Percentiles rank a stretch among this genome's conserved stretches.
Evolutionary conservation across 2,329 filamentous ascomycete species (phyloP).

Genomic region (Sporothrix brunneoviolacea): DNA sequence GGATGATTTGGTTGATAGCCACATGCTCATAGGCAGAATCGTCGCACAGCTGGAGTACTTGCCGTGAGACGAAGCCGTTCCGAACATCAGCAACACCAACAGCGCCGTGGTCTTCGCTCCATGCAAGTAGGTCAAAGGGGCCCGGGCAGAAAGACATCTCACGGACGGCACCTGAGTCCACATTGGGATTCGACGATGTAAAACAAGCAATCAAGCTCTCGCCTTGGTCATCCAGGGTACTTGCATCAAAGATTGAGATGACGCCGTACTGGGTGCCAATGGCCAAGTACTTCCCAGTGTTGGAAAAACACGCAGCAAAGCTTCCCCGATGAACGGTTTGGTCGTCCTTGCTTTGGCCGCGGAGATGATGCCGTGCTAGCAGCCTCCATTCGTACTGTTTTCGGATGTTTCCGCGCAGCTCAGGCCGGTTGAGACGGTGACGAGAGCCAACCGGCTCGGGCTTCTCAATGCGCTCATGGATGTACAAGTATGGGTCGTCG

Average conservation of each 20-base stretch:
- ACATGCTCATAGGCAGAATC: conserved; percentile 50
- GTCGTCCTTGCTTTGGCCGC: conserved; percentile 51
- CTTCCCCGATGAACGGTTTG: conserved; percentile 55
- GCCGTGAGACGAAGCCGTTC: conserved; percentile 58
- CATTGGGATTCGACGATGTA: conserved; percentile 65
- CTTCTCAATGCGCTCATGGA: conserved; percentile 56
- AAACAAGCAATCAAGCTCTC: conserved; percentile 69
- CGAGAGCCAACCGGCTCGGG: conserved; percentile 18
- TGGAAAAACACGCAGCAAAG: conserved; percentile 72
- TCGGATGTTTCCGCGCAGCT: conserved; percentile 14
- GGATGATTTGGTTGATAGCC: conserved; percentile 34
- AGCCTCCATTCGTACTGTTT: conserved; percentile 41
- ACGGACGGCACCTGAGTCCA: conserved; percentile 70
- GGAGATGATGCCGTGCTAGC: conserved; percentile 47
- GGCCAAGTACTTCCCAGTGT: conserved; percentile 63
- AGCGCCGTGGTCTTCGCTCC: conserved; percentile 81
- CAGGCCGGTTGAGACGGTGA: conserved; percentile 18
- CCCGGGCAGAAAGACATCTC: conserved; percentile 90
- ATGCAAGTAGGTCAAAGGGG: conserved; percentile 83
- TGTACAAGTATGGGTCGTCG: conserved; percentile 79
- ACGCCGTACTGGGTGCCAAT: conserved; percentile 75
- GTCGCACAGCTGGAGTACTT: conserved; percentile 59
- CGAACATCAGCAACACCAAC: conserved; percentile 69
- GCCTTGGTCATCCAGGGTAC: conserved; percentile 35
- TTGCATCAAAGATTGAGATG: conserved; percentile 66